Conservation (phyloP, 352 stramenopile species). For the Phytophthora constricta region DNA sequence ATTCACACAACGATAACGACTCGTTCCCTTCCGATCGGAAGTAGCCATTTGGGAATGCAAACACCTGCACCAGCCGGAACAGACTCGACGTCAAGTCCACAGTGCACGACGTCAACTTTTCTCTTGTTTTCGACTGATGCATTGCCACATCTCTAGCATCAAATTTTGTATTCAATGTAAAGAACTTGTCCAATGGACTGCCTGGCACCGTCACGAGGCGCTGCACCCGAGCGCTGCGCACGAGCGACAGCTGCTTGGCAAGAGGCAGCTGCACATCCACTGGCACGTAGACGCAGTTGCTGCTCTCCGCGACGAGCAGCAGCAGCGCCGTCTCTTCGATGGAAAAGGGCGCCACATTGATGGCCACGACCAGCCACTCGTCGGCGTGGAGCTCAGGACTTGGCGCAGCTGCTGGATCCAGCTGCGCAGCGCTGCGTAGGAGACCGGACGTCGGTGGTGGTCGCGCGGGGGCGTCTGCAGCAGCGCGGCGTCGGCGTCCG, state of each 20-base stretch:
- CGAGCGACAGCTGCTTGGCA: conserved; percentile 32
- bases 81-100: conserved; percentile 16
- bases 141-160: background rate
- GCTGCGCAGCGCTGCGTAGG: conserved; percentile 24
- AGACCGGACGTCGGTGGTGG: background rate
- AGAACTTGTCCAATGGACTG: conserved; percentile 29
- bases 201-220: conserved; percentile 40
- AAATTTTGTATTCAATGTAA: conserved; percentile 2
- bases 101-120: background rate
- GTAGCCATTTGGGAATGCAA: conserved; percentile 4
- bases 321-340: conserved; percentile 55
- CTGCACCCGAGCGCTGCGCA: conserved; percentile 29
- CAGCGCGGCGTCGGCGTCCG: conserved; percentile 23
- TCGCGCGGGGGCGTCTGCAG: background rate
- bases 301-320: conserved; percentile 39
- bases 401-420: conserved; percentile 28
- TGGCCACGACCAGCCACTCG: conserved; percentile 35
- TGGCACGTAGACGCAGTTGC: conserved; percentile 51
- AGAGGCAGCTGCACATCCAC: conserved; percentile 47
- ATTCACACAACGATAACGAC: background rate
- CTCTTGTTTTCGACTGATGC: too few relatives aligned
- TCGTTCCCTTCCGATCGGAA: conserved; percentile 3
- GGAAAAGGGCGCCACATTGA: conserved; percentile 53
- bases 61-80: conserved; percentile 37
- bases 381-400: background rate